Conservation (phyloP, 805 yeast genomes). For the Teunomyces cretensis region DNA sequence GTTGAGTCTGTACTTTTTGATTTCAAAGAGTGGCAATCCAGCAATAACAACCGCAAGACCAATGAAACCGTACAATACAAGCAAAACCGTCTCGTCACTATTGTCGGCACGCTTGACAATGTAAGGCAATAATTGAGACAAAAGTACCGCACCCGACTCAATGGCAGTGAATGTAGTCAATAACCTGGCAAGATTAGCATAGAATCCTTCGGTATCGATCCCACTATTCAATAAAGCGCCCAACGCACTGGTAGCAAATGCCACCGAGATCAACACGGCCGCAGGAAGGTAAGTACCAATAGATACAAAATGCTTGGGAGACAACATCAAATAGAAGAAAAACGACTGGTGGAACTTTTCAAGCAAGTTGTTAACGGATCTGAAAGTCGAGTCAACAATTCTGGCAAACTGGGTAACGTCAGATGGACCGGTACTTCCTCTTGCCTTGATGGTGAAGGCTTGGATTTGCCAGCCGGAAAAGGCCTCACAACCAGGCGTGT, state of each 20-base stretch:
- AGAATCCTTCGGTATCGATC: conserved; percentile 22
- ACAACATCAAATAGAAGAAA: conserved; percentile 81
- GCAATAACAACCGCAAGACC: conserved; percentile 13
- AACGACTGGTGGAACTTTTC: conserved; percentile 98
- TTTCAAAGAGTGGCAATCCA: conserved; percentile 11
- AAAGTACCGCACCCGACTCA: conserved; percentile 21
- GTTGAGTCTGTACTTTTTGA: conserved; percentile 13
- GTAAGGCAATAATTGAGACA: conserved; percentile 27
- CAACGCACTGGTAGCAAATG: conserved; percentile 69
- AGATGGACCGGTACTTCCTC: conserved; percentile 44
- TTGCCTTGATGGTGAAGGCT: conserved; percentile 76
- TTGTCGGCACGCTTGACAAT: conserved; percentile 13
- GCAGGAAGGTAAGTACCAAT: conserved; percentile 92
- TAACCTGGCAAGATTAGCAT: conserved; percentile 22
- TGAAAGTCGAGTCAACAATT: conserved; percentile 78
- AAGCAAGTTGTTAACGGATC: conserved; percentile 86
- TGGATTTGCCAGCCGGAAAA: conserved; percentile 97
- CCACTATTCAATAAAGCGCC: conserved; percentile 51
- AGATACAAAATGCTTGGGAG: conserved; percentile 81
- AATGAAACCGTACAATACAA: conserved; percentile 18
- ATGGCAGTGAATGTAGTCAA: conserved; percentile 28
- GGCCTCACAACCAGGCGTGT: conserved; percentile 75
- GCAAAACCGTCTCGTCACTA: conserved; percentile 15
- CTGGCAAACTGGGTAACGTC: conserved; percentile 94
- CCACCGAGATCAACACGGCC: conserved; percentile 67